A percentile compares a stretch with the other conserved stretches of the same genome.
phyloP scores from a whole-genome alignment of 2,329 filamentous ascomycete species.

The Hymenotorrendiella dingleyae region DNA sequence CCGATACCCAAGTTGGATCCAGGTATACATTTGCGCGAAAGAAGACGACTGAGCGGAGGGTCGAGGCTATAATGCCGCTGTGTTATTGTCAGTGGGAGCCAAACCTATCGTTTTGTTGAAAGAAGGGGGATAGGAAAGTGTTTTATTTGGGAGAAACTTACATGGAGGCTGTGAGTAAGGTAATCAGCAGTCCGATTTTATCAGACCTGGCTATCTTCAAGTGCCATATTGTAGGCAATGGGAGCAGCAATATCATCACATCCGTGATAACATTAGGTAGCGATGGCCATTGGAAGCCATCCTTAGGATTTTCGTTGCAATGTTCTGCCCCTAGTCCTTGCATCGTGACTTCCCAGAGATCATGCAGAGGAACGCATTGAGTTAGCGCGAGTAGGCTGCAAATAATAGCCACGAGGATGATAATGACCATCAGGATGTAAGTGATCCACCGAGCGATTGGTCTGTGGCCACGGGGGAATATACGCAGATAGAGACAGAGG shows the following conservation, averaged over 20 bases:
- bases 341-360: background rate
- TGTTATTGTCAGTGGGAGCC: background rate
- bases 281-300: background rate
- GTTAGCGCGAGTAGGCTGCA: background rate
- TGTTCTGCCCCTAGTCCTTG: background rate
- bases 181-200: background rate
- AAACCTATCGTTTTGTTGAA: no score
- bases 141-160: background rate
- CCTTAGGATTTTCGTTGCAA: background rate
- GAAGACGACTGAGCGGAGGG: background rate
- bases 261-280: conserved; percentile 3
- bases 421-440: background rate
- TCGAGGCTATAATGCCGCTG: conserved; percentile 2
- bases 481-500: background rate
- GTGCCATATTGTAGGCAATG: conserved; percentile 3
- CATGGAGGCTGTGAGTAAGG: conserved; percentile 3
- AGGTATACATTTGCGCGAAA: background rate
- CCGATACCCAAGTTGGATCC: conserved; percentile 1
- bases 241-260: conserved; percentile 1
- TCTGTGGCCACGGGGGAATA: background rate
- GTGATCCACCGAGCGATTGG: background rate
- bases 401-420: background rate
- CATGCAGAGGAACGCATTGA: background rate
- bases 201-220: background rate
- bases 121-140: no score